phyloP scores from a whole-genome alignment of 1,284 basidiomycete species.

The Athelia psychrophila region DNA sequence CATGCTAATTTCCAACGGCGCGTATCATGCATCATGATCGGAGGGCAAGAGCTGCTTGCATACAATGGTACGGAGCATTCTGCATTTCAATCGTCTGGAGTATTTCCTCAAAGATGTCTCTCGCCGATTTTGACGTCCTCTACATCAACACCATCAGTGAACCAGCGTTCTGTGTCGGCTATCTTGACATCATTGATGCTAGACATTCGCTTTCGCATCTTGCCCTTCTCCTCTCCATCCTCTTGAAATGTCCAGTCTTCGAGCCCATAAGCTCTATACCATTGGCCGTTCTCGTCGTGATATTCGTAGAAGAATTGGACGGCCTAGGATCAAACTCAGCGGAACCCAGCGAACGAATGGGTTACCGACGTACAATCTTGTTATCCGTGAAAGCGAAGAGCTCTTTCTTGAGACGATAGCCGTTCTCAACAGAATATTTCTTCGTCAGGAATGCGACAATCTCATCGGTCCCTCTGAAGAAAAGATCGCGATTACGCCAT shows the following conservation, averaged over 20 bases:
- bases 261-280: neutral
- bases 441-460: slow-evolving; percentile 48
- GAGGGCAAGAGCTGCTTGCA: no score
- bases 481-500: slow-evolving; percentile 60
- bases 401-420: slow-evolving; percentile 13
- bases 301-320: slow-evolving; percentile 1
- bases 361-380: neutral
- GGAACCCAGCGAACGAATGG: neutral
- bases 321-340: neutral
- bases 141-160: neutral
- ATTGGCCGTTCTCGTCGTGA: neutral
- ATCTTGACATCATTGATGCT: slow-evolving; percentile 2
- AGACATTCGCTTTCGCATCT: neutral
- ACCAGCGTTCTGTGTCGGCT: neutral
- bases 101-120: neutral
- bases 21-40: no score
- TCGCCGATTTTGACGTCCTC: neutral
- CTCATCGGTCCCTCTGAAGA: slow-evolving; percentile 44
- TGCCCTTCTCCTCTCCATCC: neutral
- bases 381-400: neutral
- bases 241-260: neutral
- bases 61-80: no score
- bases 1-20: no score
- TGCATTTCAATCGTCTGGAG: no score
- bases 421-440: slow-evolving; percentile 56